phyloP scores from a whole-genome alignment of 23 red algal species.

The Gracilaria caudata region DNA sequence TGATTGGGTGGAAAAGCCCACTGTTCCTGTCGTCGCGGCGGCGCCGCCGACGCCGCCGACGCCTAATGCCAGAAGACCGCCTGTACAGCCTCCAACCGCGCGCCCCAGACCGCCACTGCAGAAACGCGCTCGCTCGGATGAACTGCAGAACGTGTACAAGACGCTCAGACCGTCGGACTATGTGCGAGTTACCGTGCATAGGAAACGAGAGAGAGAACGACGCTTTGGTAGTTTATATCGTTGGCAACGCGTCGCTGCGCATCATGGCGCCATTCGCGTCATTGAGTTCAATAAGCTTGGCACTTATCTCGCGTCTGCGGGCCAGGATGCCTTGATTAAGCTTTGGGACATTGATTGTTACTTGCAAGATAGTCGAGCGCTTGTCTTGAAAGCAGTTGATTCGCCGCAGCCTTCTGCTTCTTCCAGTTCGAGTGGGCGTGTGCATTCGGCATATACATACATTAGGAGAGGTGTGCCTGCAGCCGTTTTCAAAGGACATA shows the following conservation, averaged over 20 bases:
- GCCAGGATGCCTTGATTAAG: constrained; percentile 74
- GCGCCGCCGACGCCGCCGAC: background rate
- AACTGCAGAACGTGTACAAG: constrained; percentile 34
- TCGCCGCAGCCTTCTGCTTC: constrained; percentile 13
- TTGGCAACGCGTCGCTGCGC: constrained; percentile 75
- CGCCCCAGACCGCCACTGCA: constrained; percentile 7
- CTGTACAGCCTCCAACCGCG: background rate
- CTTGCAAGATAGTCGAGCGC: constrained; percentile 32
- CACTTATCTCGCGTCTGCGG: constrained; percentile 75
- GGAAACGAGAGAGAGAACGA: constrained; percentile 51
- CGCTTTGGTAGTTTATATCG: constrained; percentile 69
- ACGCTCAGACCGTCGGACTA: constrained; percentile 42
- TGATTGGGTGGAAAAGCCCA: constrained; percentile 66
- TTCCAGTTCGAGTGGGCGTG: constrained; percentile 1
- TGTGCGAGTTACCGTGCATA: constrained; percentile 74
- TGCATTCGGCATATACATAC: constrained; percentile 42
- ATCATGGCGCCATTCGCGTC: constrained; percentile 82
- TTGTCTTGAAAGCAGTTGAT: constrained; percentile 7
- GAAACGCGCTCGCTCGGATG: constrained; percentile 50
- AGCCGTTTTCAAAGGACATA: constrained; percentile 66
- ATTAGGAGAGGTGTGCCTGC: constrained; percentile 49
- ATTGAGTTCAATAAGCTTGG: constrained; percentile 75
- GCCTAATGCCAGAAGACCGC: background rate
- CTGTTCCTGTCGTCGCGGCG: background rate
- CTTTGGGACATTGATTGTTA: constrained; percentile 77